Base-by-base conservation (phyloP, 2,329 filamentous ascomycete species). In the Phialocephala sp. region DNA sequence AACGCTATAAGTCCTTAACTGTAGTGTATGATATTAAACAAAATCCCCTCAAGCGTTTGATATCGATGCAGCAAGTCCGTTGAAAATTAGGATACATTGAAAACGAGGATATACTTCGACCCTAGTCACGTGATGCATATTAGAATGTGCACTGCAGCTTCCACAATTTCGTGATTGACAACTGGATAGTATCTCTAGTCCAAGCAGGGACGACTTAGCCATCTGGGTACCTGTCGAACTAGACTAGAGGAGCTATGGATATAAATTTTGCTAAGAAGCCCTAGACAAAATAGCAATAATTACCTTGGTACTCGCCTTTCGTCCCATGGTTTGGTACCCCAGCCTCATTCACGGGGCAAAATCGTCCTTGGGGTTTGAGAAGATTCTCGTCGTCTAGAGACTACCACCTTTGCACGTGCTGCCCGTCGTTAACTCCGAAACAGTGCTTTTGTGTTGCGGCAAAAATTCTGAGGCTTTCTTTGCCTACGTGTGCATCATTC, bases 231-330 rank as follows among this genome's bases (percentile, higher is more conserved):
- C 24, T 14, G 24, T 18, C 14, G 50, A 54, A 54, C 12, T 12
- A 4, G 24, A 35, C 27, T 54, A 9, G 22, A 18, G 12, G 14
- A 15, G 11, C 2, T 27, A 15, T 54, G 50, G 12, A 32, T 54
- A 18, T 5, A 27, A 15, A 12, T 12, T 11, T 11, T 50, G 45
- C 9, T 20, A 35, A 54, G 22, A 15, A 27, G 27, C 14, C 22
- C 50, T 27, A 27, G 24, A 12, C 50, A 27, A 54, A 35, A 35
- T 54, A 35, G 50, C 50, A 54, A 54, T 18, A 22, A 54, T 54
- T 54, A 54, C 27, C 27, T 32, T 3, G 27, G 3, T 32, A 32
- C 50, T 54, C 50, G 50, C 50, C 24, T 32, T 54, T 24, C 50
- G 50, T 54, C 24, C 50, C 50, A 24, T 32, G 50, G 50, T n/a